Percentiles rank a stretch among this genome's conserved stretches.
Evolutionary conservation across 441 rosid species (phyloP).

Genomic region (Biscutella laevigata): DNA sequence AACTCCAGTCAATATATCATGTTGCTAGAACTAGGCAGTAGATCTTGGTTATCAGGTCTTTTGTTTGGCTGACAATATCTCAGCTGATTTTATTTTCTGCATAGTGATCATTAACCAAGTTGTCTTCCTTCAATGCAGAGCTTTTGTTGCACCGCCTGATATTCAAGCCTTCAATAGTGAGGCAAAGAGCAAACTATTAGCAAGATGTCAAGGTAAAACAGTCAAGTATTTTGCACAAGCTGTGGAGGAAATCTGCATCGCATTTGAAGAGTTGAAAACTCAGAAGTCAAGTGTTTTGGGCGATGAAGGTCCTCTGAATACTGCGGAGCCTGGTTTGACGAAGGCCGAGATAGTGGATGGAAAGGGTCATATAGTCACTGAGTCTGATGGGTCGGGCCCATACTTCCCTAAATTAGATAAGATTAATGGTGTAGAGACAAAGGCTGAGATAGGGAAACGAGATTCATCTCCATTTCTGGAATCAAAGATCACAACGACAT

Average conservation of each 20-base stretch:
- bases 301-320: conserved; percentile 39
- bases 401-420: conserved; percentile 30
- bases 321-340: conserved; percentile 35
- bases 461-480: conserved; percentile 29
- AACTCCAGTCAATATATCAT: background rate
- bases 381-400: conserved; percentile 32
- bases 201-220: conserved; percentile 65
- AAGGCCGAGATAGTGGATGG: conserved; percentile 30
- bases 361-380: conserved; percentile 29
- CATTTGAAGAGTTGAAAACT: conserved; percentile 58
- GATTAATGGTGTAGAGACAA: conserved; percentile 36
- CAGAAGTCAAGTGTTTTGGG: conserved; percentile 37
- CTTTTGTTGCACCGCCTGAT: conserved; percentile 81
- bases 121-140: conserved; percentile 45
- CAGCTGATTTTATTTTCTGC: background rate
- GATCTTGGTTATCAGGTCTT: background rate
- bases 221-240: conserved; percentile 71
- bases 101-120: background rate
- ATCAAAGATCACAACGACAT: conserved; percentile 35
- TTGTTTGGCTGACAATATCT: background rate
- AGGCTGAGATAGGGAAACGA: conserved; percentile 34
- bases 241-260: conserved; percentile 68
- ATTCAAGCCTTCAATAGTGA: conserved; percentile 79
- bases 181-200: conserved; percentile 60
- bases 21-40: conserved; percentile 8